Base-by-base conservation (phyloP, 2,329 filamentous ascomycete species). In the Diaporthe eres region DNA sequence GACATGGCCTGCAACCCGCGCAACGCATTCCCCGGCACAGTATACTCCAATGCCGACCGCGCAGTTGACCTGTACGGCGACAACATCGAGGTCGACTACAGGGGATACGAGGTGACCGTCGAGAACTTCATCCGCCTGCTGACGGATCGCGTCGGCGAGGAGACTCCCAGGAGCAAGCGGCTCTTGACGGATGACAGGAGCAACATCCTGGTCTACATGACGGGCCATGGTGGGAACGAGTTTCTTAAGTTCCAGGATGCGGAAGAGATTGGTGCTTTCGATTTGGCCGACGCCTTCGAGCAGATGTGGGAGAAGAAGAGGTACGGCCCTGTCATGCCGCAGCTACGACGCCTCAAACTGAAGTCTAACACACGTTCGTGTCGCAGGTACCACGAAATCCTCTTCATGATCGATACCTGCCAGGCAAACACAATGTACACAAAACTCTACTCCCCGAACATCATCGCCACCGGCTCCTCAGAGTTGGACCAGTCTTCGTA, bases 291-390 rank as follows among this genome's bases (percentile, higher is more conserved):
- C 84, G 97, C 97, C 0, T 98, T 99, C 83, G 95, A 97, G 85
- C 96, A 99, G 88, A 99, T 99, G 97, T 98, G 96, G 94, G 97
- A 99, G 89, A 99, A 99, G 92, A 97, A 97, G 87, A 93, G 97
- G 88, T 93, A 84, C n/a, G 83, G 63, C 13, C 67, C 70, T 10
- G 74, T 57, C 44, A 12, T 63, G n/a, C 31, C 49, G 37, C 47
- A 39, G n/a, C 34, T 49, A 15, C 44, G 19, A 3, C 17, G 31
- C 10, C 22, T 17, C 47, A 47, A n/a, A n/a, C 7, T n/a, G 12
- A n/a, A 57, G 28, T 44, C 70, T 77, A 51, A 73, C 63, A 47
- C 10, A 61, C 19, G 49, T 44, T 15, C n/a, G n/a, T 22, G 12
- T 12, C 10, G 28, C 78, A 94, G 93, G 83, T 99, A 98, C 85